These are phyloP conservation scores for Urostyla sp. DNA, from an alignment of 73 alveolate species.

Conservation along the genomic window DNA sequence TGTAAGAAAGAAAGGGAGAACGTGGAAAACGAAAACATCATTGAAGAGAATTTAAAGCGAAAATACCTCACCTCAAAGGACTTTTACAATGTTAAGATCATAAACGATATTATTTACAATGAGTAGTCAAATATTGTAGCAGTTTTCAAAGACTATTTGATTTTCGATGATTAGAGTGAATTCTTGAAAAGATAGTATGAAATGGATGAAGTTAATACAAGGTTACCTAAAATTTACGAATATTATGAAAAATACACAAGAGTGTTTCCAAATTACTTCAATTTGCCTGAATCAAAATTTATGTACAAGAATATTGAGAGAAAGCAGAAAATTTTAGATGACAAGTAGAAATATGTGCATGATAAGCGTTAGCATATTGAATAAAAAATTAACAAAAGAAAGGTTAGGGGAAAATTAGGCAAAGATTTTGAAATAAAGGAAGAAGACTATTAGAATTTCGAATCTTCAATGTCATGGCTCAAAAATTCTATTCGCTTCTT, in stretches of 20 bases:
- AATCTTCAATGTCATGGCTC: slow-evolving; percentile 44
- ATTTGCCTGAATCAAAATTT: slow-evolving; percentile 73
- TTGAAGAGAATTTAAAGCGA: slow-evolving; percentile 27
- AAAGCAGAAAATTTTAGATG: slow-evolving; percentile 83
- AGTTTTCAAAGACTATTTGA: slow-evolving; percentile 80
- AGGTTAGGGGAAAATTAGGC: slow-evolving; percentile 21
- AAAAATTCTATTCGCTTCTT: slow-evolving; percentile 24
- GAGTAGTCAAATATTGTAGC: slow-evolving; percentile 84
- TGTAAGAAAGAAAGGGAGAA: background rate
- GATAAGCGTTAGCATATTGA: slow-evolving; percentile 10
- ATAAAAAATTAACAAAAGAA: slow-evolving; percentile 43
- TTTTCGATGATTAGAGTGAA: slow-evolving; percentile 80
- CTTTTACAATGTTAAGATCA: slow-evolving; percentile 69
- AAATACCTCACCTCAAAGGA: slow-evolving; percentile 65
- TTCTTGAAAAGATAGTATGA: slow-evolving; percentile 73
- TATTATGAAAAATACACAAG: slow-evolving; percentile 68
- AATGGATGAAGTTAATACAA: slow-evolving; percentile 59
- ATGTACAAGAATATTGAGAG: slow-evolving; percentile 77
- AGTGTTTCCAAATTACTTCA: slow-evolving; percentile 80
- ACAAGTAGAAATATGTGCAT: slow-evolving; percentile 60
- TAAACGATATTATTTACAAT: slow-evolving; percentile 82
- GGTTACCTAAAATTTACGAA: slow-evolving; percentile 65
- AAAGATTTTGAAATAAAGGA: background rate
- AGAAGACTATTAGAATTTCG: slow-evolving; percentile 13
- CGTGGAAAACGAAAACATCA: background rate